Base-by-base conservation (phyloP, 352 stramenopile species). In the Albugo candida region DNA sequence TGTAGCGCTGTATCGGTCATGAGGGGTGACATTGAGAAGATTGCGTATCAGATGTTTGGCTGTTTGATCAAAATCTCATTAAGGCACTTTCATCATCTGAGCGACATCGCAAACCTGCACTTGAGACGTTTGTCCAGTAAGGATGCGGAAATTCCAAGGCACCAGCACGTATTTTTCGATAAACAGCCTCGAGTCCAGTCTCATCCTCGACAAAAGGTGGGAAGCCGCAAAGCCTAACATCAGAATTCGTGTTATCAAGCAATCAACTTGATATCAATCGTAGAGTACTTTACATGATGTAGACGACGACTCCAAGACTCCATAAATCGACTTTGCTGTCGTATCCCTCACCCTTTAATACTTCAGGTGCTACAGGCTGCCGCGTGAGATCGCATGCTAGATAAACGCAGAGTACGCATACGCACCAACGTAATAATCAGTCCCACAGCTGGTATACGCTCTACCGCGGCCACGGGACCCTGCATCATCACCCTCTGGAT, bases 311-410 rank as follows among this genome's bases (percentile, higher is more conserved):
- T 20, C 78, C 78, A 36, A 84, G 64, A 62, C 75, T 88, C 78
- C 78, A 91, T 17, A 86, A 40, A 47, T 91, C 75, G 46, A 91
- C 75, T 58, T 87, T 88, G 64, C 60, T 86, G 70, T 88, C 73
- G 59, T 86, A 86, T 2, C 78, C 73, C 59, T 88, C 71, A 54
- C 72, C 75, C 37, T 85, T 86, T 45, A 86, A 63, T 51, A 91
- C 78, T 45, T 91, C 78, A 2, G 78, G 75, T 11, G 78, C 78
- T 66, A 47, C 11, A 52, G 35, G 48, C 21, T 46, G 16, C 44
- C 16, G 49, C 1, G 45, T 21, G 41, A 11, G 16, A 46, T 41
- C 18, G 6, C 8, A 51, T 49, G 1, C 27, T 11, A 24, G 38
- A 24, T 19, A 43, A 8, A 24, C 8, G 38, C 17, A 43, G 8